phyloP scores from a whole-genome alignment of 202 grass and related monocot genomes.

The Bolboschoenoplectus hybrid region DNA sequence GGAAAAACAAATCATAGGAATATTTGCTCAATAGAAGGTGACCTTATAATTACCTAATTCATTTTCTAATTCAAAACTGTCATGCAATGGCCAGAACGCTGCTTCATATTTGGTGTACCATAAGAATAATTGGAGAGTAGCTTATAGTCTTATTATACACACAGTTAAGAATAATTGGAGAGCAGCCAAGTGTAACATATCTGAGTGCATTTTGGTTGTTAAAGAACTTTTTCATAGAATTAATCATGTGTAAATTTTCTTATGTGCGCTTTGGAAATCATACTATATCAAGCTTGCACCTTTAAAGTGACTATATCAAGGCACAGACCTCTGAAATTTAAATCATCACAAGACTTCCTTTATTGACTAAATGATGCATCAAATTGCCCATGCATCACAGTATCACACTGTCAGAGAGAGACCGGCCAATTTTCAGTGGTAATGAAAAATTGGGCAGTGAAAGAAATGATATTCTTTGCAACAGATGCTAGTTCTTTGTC shows the following conservation, averaged over 20 bases:
- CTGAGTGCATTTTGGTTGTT: background rate
- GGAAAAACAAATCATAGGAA: conserved; percentile 45
- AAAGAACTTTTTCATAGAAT: background rate
- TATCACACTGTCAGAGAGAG: background rate
- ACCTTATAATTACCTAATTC: background rate
- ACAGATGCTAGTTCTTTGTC: background rate
- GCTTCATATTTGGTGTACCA: background rate
- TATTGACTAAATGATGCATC: background rate
- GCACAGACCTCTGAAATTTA: background rate
- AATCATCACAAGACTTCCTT: background rate
- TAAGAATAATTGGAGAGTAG: background rate
- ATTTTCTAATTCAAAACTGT: background rate
- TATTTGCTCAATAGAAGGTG: conserved; percentile 20
- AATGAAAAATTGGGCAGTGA: background rate
- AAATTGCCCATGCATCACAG: background rate
- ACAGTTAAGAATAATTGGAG: background rate
- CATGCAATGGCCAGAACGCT: background rate
- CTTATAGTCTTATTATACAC: background rate
- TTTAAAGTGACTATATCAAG: background rate
- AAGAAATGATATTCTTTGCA: background rate
- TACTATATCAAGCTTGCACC: background rate
- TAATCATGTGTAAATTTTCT: background rate
- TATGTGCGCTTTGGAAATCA: background rate
- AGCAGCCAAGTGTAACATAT: background rate
- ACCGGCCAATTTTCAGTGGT: background rate